Evolutionary conservation across 106 monocot species (phyloP).

Genomic region (Alisma plantagoaquatica): DNA sequence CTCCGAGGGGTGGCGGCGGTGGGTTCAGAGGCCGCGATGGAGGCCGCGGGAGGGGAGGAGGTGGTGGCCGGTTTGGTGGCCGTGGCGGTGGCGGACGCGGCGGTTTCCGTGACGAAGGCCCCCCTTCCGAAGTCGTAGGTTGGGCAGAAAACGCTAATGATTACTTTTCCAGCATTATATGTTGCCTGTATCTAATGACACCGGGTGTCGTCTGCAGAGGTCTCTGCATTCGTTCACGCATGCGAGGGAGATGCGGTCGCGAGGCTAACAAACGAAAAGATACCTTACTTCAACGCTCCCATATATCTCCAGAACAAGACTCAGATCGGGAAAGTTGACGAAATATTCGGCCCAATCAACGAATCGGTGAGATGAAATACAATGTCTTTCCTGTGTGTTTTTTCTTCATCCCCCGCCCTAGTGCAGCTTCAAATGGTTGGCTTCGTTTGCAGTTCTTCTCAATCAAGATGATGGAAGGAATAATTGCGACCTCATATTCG

Average conservation of each 20-base stretch:
- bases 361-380: conserved; percentile 68
- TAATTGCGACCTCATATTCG: too few species aligned
- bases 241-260: conserved; percentile 67
- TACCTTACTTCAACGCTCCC: too few species aligned
- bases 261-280: conserved; percentile 68
- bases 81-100: conserved; percentile 41
- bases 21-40: conserved; percentile 20
- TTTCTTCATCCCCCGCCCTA: neutral
- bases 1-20: conserved; percentile 43
- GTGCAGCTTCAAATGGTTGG: too few species aligned
- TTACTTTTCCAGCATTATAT: neutral
- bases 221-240: conserved; percentile 64
- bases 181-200: neutral
- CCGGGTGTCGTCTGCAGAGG: conserved; percentile 38
- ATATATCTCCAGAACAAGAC: conserved; percentile 70
- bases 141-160: neutral
- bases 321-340: too few species aligned
- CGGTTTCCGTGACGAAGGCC: conserved; percentile 79
- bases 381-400: too few species aligned
- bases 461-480: too few species aligned
- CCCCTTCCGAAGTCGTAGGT: too few species aligned
- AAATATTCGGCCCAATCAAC: conserved; percentile 76
- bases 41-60: conserved; percentile 20
- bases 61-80: conserved; percentile 21
- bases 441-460: too few species aligned